These are phyloP conservation scores for Hymenoscyphus albidus DNA, from an alignment of 2,329 filamentous ascomycete species.

Conservation along the genomic window DNA sequence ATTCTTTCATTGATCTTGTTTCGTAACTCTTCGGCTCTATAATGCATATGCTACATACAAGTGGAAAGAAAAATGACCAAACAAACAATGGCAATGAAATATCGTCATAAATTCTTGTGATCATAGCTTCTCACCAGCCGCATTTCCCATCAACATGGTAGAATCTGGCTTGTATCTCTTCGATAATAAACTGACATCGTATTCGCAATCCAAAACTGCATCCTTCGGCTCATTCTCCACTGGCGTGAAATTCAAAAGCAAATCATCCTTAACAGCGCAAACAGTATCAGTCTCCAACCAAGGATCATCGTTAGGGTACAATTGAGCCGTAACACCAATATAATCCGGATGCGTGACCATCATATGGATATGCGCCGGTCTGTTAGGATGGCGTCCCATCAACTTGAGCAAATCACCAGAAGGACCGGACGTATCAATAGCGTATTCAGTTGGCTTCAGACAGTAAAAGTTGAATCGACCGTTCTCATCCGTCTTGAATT, in stretches of 20 bases:
- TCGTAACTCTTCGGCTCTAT: neutral
- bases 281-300: conserved; percentile 54
- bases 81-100: neutral
- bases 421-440: conserved; percentile 46
- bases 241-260: conserved; percentile 6
- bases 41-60: neutral
- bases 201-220: conserved; percentile 35
- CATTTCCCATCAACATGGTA: neutral
- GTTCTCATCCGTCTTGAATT: conserved; percentile 54
- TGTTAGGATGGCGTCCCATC: conserved; percentile 53
- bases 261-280: conserved; percentile 37
- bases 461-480: conserved; percentile 52
- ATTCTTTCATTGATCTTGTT: neutral
- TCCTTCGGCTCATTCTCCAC: conserved; percentile 23
- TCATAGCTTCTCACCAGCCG: neutral
- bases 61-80: neutral
- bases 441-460: conserved; percentile 43
- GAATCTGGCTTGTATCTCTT: conserved; percentile 11
- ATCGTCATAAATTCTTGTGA: neutral
- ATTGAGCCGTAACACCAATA: conserved; percentile 69
- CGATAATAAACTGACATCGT: conserved; percentile 32
- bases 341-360: conserved; percentile 52
- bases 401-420: conserved; percentile 48
- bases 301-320: conserved; percentile 66
- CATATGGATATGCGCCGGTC: conserved; percentile 56